These are phyloP conservation scores for Schizopora paradoxa DNA, from an alignment of 1,284 basidiomycete species.

Conservation along the genomic window DNA sequence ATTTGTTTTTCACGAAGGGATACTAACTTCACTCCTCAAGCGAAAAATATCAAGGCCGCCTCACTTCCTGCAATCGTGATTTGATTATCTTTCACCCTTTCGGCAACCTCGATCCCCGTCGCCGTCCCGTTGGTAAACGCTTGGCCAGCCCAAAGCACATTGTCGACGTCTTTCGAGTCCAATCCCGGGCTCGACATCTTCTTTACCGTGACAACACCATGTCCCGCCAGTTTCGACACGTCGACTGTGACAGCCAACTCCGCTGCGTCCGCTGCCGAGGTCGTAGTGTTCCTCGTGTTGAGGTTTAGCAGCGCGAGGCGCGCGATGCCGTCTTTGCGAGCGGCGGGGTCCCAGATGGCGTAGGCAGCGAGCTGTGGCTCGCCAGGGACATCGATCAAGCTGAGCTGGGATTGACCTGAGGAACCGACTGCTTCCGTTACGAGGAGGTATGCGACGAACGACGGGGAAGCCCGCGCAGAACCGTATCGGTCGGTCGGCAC, in stretches of 20 bases:
- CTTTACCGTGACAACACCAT: constrained; percentile 21
- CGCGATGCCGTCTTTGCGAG: constrained; percentile 18
- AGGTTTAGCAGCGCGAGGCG: constrained; percentile 32
- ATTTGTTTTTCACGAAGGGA: too few relatives aligned
- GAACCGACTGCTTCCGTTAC: constrained; percentile 32
- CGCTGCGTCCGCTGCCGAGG: constrained; percentile 16
- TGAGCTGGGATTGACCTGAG: constrained; percentile 25
- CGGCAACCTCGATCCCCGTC: constrained; percentile 25
- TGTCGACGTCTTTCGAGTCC: constrained; percentile 27
- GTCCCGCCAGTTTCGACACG: constrained; percentile 19
- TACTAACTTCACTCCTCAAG: too few relatives aligned
- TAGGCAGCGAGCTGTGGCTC: constrained; percentile 28
- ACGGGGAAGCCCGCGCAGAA: constrained; percentile 29
- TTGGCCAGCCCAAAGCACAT: constrained; percentile 33
- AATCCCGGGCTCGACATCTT: constrained; percentile 29
- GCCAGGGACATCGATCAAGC: constrained; percentile 23
- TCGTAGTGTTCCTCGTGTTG: constrained; percentile 23
- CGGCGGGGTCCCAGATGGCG: constrained; percentile 29
- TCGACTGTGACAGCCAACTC: constrained; percentile 23
- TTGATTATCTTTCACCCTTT: constrained; percentile 21
- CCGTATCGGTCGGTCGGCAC: constrained; percentile 29
- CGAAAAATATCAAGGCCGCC: constrained; percentile 31
- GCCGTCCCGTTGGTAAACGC: constrained; percentile 29
- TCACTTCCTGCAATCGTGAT: constrained; percentile 29
- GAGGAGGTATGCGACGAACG: constrained; percentile 33